These are phyloP conservation scores for Geosiphon pyriformis DNA, from an alignment of 192 early-diverging fungal species.

Conservation along the genomic window DNA sequence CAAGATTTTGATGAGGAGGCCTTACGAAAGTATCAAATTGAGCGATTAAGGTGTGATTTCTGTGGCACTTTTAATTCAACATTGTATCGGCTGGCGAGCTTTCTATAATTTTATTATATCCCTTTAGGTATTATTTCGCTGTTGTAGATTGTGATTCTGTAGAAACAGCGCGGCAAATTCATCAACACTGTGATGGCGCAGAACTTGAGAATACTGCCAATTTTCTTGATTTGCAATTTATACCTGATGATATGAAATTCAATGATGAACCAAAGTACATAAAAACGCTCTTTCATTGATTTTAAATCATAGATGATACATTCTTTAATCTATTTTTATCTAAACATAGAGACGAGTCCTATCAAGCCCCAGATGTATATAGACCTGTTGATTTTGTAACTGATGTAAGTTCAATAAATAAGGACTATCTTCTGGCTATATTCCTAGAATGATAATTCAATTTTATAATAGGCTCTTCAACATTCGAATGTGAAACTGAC, in stretches of 20 bases:
- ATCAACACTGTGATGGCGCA: conserved; percentile 78
- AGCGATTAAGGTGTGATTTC: conserved; percentile 58
- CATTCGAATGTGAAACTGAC: conserved; percentile 91
- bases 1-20: conserved; percentile 79
- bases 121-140: conserved; percentile 78
- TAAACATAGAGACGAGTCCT: conserved; percentile 46
- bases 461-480: conserved; percentile 61
- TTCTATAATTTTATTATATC: neutral
- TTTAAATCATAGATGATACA: neutral
- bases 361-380: conserved; percentile 58
- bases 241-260: conserved; percentile 89
- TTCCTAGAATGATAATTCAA: neutral
- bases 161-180: conserved; percentile 75
- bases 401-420: conserved; percentile 28
- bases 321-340: too few species aligned
- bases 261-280: conserved; percentile 53
- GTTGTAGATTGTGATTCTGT: conserved; percentile 90
- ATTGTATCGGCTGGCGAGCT: neutral
- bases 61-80: neutral
- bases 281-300: neutral
- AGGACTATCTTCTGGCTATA: neutral
- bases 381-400: conserved; percentile 69
- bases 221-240: conserved; percentile 90
- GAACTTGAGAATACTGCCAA: conserved; percentile 90
- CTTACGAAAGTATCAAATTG: conserved; percentile 87